A percentile compares a stretch with the other conserved stretches of the same genome.
phyloP scores from a whole-genome alignment of 2,329 filamentous ascomycete genomes.

The Neopestalotiopsis rosae region DNA sequence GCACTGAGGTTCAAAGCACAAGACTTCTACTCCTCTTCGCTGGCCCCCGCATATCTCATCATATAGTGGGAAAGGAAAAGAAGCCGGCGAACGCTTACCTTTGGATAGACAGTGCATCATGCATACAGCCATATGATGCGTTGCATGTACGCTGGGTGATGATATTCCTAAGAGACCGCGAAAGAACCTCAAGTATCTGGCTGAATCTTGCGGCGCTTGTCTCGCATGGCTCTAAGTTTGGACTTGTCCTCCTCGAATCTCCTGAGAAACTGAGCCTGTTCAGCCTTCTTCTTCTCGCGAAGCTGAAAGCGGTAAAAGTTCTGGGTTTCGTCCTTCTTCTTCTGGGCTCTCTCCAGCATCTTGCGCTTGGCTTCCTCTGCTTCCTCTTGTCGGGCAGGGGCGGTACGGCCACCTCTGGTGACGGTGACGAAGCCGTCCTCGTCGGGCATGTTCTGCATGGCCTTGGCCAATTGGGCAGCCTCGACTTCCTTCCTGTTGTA shows the following conservation, averaged over 20 bases:
- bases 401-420: conserved; percentile 74
- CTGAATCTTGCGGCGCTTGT: conserved; percentile 66
- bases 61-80: conserved; percentile 20
- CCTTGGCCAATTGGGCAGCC: conserved; percentile 65
- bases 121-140: background rate
- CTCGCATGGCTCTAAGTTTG: conserved; percentile 74
- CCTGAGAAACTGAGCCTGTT: conserved; percentile 71
- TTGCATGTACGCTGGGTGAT: background rate
- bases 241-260: conserved; percentile 79
- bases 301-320: conserved; percentile 88
- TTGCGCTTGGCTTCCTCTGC: conserved; percentile 63
- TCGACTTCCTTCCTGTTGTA: conserved; percentile 75
- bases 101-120: background rate
- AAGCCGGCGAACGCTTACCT: background rate
- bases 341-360: conserved; percentile 68
- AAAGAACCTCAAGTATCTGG: conserved; percentile 47
- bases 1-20: conserved; percentile 43
- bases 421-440: conserved; percentile 97
- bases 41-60: conserved; percentile 62
- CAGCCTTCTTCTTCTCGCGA: conserved; percentile 78
- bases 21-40: conserved; percentile 41
- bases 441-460: conserved; percentile 79
- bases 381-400: conserved; percentile 77
- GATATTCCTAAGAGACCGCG: background rate
- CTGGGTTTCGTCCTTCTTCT: conserved; percentile 66